Conservation (phyloP, 495 filamentous ascomycete genomes). For the Talaromyces adpressus region DNA sequence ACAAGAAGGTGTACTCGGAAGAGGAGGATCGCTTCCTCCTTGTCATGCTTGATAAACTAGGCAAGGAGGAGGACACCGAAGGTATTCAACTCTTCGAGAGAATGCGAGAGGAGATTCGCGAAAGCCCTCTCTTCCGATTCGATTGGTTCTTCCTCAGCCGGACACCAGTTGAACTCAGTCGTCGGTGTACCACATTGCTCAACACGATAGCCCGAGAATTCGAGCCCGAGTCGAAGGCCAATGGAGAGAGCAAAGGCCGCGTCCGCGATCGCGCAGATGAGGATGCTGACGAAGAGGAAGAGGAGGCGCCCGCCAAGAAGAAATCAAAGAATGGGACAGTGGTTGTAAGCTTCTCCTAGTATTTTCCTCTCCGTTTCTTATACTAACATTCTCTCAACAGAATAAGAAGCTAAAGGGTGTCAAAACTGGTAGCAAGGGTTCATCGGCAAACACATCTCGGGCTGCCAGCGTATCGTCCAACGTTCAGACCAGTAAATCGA, state of each 20-base stretch:
- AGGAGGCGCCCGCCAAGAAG: slow-evolving; percentile 81
- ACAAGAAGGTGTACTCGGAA: slow-evolving; percentile 99
- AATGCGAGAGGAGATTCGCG: slow-evolving; percentile 87
- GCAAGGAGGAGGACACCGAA: slow-evolving; percentile 65
- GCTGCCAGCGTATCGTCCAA: slow-evolving; percentile 52
- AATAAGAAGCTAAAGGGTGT: slow-evolving; percentile 55
- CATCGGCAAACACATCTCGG: slow-evolving; percentile 45
- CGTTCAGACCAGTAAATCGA: slow-evolving; percentile 36
- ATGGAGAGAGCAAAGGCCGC: slow-evolving; percentile 60
- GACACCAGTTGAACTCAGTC: slow-evolving; percentile 85
- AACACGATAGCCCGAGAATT: slow-evolving; percentile 93
- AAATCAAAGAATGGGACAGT: slow-evolving; percentile 72
- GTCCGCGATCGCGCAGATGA: slow-evolving; percentile 71
- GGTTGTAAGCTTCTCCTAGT: slow-evolving; percentile 41
- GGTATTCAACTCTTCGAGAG: slow-evolving; percentile 63
- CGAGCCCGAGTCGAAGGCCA: slow-evolving; percentile 55
- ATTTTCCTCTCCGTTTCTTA: slow-evolving; percentile 1
- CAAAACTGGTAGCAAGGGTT: slow-evolving; percentile 48
- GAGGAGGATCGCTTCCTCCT: slow-evolving; percentile 97
- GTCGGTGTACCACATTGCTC: slow-evolving; percentile 87
- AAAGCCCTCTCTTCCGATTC: slow-evolving; percentile 92
- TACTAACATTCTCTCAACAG: slow-evolving; percentile 25
- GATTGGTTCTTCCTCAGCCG: slow-evolving; percentile 98
- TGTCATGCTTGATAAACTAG: slow-evolving; percentile 84
- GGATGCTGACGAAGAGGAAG: slow-evolving; percentile 68